phyloP scores from a whole-genome alignment of 352 stramenopile genomes.

The Pythium sukuiense region DNA sequence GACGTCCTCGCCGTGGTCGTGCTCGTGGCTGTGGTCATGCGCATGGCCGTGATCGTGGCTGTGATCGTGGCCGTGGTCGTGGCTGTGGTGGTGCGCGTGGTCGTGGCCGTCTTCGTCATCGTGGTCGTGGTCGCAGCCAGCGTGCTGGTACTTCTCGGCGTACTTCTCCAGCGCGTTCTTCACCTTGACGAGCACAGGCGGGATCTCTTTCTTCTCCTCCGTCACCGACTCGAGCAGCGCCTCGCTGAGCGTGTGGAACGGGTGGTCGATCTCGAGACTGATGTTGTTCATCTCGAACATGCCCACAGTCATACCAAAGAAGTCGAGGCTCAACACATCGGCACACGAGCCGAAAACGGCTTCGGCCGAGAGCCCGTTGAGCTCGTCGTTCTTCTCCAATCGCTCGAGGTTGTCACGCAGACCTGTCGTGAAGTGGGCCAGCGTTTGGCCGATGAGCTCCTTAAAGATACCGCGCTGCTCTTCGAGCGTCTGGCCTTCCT shows the following conservation, averaged over 20 bases:
- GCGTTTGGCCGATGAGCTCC: conserved; percentile 54
- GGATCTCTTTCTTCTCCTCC: conserved; percentile 68
- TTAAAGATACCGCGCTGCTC: conserved; percentile 70
- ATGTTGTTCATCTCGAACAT: conserved; percentile 98
- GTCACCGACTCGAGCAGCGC: conserved; percentile 51
- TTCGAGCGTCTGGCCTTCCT: conserved; percentile 66
- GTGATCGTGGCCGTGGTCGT: conserved; percentile 33
- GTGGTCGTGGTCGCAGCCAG: conserved; percentile 30
- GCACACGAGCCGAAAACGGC: conserved; percentile 47
- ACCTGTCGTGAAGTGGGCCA: conserved; percentile 50
- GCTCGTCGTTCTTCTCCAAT: conserved; percentile 46
- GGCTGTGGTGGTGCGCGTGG: conserved; percentile 46
- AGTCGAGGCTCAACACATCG: conserved; percentile 70
- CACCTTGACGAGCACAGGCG: conserved; percentile 55
- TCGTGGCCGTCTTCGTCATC: conserved; percentile 26
- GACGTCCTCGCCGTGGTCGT: conserved; percentile 43
- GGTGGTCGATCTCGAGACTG: conserved; percentile 90
- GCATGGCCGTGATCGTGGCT: conserved; percentile 22
- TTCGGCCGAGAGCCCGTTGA: conserved; percentile 59
- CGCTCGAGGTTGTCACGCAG: conserved; percentile 53
- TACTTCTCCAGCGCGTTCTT: conserved; percentile 72
- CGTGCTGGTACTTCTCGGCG: conserved; percentile 55
- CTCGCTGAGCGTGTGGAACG: conserved; percentile 70
- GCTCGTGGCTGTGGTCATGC: conserved; percentile 37
- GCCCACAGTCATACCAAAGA: conserved; percentile 89